Percentiles rank a stretch among this genome's conserved stretches.
Conservation (phyloP, 2,329 filamentous ascomycete species). For the Drechslerella dactyloides region DNA sequence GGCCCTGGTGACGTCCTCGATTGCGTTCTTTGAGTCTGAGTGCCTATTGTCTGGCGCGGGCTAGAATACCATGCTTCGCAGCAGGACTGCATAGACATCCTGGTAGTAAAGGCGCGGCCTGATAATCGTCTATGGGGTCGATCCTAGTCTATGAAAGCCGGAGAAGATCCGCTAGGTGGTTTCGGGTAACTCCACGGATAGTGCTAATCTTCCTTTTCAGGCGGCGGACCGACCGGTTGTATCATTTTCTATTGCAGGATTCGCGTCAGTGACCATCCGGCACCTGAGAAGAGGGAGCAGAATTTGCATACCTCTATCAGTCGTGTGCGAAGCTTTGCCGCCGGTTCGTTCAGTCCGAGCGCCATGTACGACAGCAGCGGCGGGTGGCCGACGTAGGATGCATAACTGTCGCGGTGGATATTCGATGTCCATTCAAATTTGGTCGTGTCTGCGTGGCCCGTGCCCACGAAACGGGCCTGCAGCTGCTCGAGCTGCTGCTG, state of each 20-base stretch:
- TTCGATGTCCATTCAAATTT: slow-evolving; percentile 97
- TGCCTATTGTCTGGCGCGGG: too few relatives aligned
- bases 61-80: too few relatives aligned
- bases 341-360: slow-evolving; percentile 83
- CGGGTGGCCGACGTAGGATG: slow-evolving; percentile 87
- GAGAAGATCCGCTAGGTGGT: not conserved
- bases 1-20: too few relatives aligned
- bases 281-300: not conserved
- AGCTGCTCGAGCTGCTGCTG: slow-evolving; percentile 97
- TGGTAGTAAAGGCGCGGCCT: too few relatives aligned
- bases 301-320: slow-evolving; percentile 71
- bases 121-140: not conserved
- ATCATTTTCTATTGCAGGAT: slow-evolving; percentile 68
- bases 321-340: slow-evolving; percentile 77
- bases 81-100: too few relatives aligned
- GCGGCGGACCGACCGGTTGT: slow-evolving; percentile 70
- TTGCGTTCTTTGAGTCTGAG: too few relatives aligned
- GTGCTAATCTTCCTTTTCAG: slow-evolving; percentile 64
- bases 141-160: not conserved
- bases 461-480: slow-evolving; percentile 93
- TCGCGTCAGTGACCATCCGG: slow-evolving; percentile 22
- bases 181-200: not conserved
- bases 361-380: slow-evolving; percentile 87
- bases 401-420: slow-evolving; percentile 89
- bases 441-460: slow-evolving; percentile 93